phyloP scores from a whole-genome alignment of 768 basidiomycete species.

The Udeniomyces megalosporus region DNA sequence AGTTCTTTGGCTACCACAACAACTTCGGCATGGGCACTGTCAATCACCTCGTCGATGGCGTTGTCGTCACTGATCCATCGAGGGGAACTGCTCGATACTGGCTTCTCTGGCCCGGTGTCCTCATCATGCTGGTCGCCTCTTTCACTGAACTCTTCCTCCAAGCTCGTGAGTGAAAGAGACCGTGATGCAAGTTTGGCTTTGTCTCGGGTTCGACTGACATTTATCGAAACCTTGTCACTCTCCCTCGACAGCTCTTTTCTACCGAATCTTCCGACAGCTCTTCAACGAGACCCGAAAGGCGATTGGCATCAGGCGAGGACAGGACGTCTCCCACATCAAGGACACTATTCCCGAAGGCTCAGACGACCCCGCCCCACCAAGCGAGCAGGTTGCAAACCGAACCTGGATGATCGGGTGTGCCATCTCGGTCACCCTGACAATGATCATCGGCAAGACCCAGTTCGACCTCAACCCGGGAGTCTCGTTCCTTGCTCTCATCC shows the following conservation, averaged over 20 bases:
- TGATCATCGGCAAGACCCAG: conserved; percentile 30
- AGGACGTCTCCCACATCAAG: background rate
- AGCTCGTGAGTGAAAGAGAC: background rate
- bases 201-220: too few species aligned
- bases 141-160: conserved; percentile 37
- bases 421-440: conserved; percentile 37
- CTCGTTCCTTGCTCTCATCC: conserved; percentile 37
- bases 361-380: conserved; percentile 39
- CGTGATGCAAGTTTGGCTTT: too few species aligned
- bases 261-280: background rate
- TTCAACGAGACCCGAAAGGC: background rate
- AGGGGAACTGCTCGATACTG: conserved; percentile 25
- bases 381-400: conserved; percentile 41
- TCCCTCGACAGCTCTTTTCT: background rate
- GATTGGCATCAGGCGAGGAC: background rate
- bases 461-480: conserved; percentile 30
- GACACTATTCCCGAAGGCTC: conserved; percentile 28
- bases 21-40: background rate
- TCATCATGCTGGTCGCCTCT: conserved; percentile 47
- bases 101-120: conserved; percentile 48
- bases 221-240: too few species aligned
- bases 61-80: background rate
- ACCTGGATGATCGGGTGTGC: conserved; percentile 44
- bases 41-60: background rate
- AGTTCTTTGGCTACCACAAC: background rate